Conservation (phyloP, 83 land plant genomes). For the Diphasiastrum complanatum region DNA sequence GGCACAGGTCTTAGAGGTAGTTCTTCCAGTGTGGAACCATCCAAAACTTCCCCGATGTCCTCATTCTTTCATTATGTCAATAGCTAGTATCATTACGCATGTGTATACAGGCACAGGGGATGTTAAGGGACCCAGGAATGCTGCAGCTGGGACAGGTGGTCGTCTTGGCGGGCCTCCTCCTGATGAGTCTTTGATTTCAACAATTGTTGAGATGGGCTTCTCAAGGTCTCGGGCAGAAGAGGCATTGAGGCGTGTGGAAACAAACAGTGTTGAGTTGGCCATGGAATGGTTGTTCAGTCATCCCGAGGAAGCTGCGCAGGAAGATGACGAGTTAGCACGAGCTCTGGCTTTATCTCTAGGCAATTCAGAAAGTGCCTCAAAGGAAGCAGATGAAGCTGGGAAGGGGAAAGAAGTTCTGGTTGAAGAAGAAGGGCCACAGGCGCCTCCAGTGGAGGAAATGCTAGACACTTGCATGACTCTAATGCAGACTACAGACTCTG, state of each 20-base stretch:
- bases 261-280: slow-evolving; percentile 89
- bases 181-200: slow-evolving; percentile 79
- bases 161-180: slow-evolving; percentile 73
- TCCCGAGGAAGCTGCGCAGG: slow-evolving; percentile 81
- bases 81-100: slow-evolving; percentile 74
- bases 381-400: slow-evolving; percentile 41
- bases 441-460: slow-evolving; percentile 77
- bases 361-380: slow-evolving; percentile 41
- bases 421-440: slow-evolving; percentile 58
- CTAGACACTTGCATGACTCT: slow-evolving; percentile 63
- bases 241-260: slow-evolving; percentile 78
- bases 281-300: slow-evolving; percentile 95
- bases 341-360: slow-evolving; percentile 96
- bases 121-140: slow-evolving; percentile 45
- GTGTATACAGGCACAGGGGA: slow-evolving; percentile 82
- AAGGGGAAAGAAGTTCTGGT: slow-evolving; percentile 36
- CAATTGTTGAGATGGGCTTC: slow-evolving; percentile 97
- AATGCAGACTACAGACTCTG: slow-evolving; percentile 54
- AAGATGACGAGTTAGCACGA: slow-evolving; percentile 98
- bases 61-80: slow-evolving; percentile 55
- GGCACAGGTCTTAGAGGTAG: slow-evolving; percentile 74
- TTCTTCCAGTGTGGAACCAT: slow-evolving; percentile 92
- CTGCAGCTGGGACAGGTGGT: slow-evolving; percentile 32
- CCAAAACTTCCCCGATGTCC: slow-evolving; percentile 75
- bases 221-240: slow-evolving; percentile 93